A percentile compares a stretch with the other conserved stretches of the same genome.
Conservation (phyloP, 2,329 filamentous ascomycete genomes). For the Aspergillus japonicus region DNA sequence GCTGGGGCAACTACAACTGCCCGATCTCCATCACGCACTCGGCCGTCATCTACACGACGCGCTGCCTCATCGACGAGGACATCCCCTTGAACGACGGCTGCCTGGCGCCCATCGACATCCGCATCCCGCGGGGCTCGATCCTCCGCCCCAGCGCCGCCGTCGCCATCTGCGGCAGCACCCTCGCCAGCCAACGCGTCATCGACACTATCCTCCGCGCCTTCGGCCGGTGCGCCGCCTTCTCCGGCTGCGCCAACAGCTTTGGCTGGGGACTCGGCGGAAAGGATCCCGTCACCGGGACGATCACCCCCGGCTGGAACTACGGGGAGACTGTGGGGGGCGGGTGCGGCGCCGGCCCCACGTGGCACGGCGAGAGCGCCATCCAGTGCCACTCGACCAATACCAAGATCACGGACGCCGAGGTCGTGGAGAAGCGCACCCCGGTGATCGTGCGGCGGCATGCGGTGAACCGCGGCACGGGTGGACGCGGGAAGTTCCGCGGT, state of each 20-base stretch:
- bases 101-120: conserved; percentile 67
- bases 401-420: conserved; percentile 74
- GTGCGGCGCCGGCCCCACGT: conserved; percentile 67
- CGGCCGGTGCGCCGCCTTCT: too few relatives aligned
- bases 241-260: too few relatives aligned
- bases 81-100: conserved; percentile 84
- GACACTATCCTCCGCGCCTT: too few relatives aligned
- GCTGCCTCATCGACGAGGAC: conserved; percentile 71
- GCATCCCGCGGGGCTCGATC: conserved; percentile 52
- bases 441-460: conserved; percentile 67
- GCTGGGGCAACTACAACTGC: conserved; percentile 71
- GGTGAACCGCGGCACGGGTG: conserved; percentile 16
- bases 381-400: conserved; percentile 86
- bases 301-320: conserved; percentile 34
- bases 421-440: conserved; percentile 75
- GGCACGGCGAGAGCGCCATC: conserved; percentile 71
- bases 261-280: conserved; percentile 44
- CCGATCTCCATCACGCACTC: conserved; percentile 75
- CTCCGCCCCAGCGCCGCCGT: too few relatives aligned
- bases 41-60: conserved; percentile 78
- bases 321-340: conserved; percentile 81
- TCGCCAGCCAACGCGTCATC: too few relatives aligned
- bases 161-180: too few relatives aligned
- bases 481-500: too few relatives aligned
- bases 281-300: conserved; percentile 15